Conservation (phyloP, 371 early-diverging fungal genomes). For the Rhizopus arrhizus region DNA sequence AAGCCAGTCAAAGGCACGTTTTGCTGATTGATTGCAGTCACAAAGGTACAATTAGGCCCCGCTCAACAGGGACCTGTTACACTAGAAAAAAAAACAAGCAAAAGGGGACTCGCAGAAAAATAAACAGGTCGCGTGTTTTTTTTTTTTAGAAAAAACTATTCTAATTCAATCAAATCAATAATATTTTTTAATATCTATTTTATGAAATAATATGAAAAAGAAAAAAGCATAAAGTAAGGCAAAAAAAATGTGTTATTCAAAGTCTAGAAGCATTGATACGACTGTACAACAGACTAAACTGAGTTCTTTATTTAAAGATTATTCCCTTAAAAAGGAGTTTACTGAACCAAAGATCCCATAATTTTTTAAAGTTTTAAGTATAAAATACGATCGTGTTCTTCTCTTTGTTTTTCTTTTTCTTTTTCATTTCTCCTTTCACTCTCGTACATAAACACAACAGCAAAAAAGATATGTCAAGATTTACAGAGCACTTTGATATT, state of each 20-base stretch:
- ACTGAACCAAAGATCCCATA: not conserved
- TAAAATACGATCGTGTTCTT: not conserved
- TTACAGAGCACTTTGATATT: conserved; percentile 32
- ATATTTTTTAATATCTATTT: not conserved
- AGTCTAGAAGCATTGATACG: conserved; percentile 1
- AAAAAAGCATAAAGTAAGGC: not conserved
- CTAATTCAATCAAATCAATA: not conserved
- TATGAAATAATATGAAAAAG: not conserved
- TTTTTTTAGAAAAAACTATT: too few relatives aligned
- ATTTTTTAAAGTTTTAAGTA: not conserved
- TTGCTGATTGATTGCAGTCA: not conserved
- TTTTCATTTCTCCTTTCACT: not conserved
- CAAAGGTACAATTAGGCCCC: not conserved
- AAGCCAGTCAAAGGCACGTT: too few relatives aligned
- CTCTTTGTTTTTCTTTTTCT: not conserved
- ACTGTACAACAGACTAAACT: not conserved
- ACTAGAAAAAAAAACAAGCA: not conserved
- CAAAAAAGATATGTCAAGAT: conserved; percentile 22
- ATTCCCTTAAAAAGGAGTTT: not conserved
- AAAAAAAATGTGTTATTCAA: not conserved
- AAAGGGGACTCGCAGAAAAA: not conserved
- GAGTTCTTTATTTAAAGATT: conserved; percentile 9
- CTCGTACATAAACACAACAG: too few relatives aligned
- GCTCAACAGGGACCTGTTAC: conserved; percentile 5
- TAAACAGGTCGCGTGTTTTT: too few relatives aligned